A percentile compares a stretch with the other conserved stretches of the same genome.
Evolutionary conservation across 179 eudicot genomes (phyloP).

Genomic region (Spinacia oleracea): DNA sequence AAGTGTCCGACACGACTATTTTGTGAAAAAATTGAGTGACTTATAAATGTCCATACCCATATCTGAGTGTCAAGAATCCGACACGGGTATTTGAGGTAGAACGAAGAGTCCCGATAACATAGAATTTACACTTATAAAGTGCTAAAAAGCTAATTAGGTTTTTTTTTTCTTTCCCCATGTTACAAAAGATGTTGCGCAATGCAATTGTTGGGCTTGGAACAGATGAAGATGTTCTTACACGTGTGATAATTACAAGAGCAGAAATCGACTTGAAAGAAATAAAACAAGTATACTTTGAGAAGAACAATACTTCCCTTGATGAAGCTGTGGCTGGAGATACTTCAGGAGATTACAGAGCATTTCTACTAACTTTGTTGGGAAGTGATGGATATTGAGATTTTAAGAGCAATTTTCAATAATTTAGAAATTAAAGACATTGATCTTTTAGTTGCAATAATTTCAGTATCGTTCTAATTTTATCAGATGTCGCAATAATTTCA

Average conservation of each 20-base stretch:
- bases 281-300: conserved; percentile 57
- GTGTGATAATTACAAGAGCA: conserved; percentile 70
- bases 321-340: conserved; percentile 63
- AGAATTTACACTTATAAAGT: not conserved
- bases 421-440: not conserved
- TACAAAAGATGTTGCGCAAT: conserved; percentile 39
- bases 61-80: no score
- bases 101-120: no score
- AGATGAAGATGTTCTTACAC: conserved; percentile 63
- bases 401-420: not conserved
- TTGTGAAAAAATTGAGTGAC: no score
- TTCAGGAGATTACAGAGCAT: conserved; percentile 63
- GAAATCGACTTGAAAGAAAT: conserved; percentile 70
- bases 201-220: conserved; percentile 60
- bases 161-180: not conserved
- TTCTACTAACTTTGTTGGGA: conserved; percentile 69
- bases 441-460: conserved; percentile 20
- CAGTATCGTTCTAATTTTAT: no score
- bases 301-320: conserved; percentile 62
- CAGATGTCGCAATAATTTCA: no score
- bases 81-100: no score
- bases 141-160: not conserved
- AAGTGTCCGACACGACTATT: no score
- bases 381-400: conserved; percentile 29
- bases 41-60: no score